Evolutionary conservation across 129 eudicot species (phyloP).

Genomic region (Tagetes patula): DNA sequence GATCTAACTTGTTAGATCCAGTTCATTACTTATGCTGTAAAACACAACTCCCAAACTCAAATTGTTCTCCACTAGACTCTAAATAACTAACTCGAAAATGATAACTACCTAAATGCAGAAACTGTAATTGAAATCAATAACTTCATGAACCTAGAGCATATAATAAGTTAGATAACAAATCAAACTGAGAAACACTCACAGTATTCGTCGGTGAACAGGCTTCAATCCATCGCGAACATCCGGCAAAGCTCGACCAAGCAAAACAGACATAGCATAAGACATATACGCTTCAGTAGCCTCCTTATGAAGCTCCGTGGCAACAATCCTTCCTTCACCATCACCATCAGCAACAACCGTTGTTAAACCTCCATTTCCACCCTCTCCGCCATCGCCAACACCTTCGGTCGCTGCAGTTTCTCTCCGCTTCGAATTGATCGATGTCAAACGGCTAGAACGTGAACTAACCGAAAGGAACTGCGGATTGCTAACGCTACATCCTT

Average conservation of each 20-base stretch:
- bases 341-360: too few species aligned
- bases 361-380: neutral
- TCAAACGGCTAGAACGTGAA: conserved; percentile 19
- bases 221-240: conserved; percentile 95
- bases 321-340: conserved; percentile 37
- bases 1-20: too few species aligned
- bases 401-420: conserved; percentile 30
- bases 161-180: neutral
- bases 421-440: conserved; percentile 42
- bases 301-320: conserved; percentile 71
- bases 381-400: conserved; percentile 31
- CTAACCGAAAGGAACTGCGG: conserved; percentile 50
- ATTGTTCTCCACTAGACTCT: too few species aligned
- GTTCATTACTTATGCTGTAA: too few species aligned
- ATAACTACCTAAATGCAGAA: neutral
- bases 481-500: conserved; percentile 22
- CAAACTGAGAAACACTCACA: conserved; percentile 45
- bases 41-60: too few species aligned
- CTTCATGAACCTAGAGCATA: neutral
- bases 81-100: neutral
- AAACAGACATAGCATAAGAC: conserved; percentile 93
- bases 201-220: conserved; percentile 89
- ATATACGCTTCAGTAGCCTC: conserved; percentile 96
- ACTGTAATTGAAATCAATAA: neutral
- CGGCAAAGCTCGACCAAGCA: conserved; percentile 88